Conservation (phyloP, 2,329 filamentous ascomycete genomes). For the Aureobasidium melanogenum region DNA sequence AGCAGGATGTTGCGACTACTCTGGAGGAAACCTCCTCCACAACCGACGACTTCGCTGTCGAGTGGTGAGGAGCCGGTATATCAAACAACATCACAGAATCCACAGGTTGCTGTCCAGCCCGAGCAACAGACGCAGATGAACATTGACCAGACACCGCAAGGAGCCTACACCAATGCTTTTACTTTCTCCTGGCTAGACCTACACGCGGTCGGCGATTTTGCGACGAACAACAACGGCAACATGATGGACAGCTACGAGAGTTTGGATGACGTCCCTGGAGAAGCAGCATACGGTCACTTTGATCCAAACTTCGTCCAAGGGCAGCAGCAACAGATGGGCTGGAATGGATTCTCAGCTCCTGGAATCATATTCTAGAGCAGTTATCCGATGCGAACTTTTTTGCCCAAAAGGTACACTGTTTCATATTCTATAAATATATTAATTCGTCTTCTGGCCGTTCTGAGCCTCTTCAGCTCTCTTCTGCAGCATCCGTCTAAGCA, state of each 20-base stretch:
- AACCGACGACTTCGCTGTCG: not conserved
- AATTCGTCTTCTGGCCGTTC: not conserved
- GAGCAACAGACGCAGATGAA: slow-evolving; percentile 26
- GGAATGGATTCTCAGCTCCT: slow-evolving; percentile 19
- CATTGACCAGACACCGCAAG: slow-evolving; percentile 20
- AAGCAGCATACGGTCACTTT: slow-evolving; percentile 21
- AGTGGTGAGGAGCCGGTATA: slow-evolving; percentile 13
- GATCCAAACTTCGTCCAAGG: slow-evolving; percentile 21
- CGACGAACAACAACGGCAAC: slow-evolving; percentile 23
- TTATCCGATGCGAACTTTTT: not conserved
- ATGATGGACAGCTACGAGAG: slow-evolving; percentile 22
- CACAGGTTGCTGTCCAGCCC: slow-evolving; percentile 17
- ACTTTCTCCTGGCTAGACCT: slow-evolving; percentile 56
- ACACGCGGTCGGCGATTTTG: slow-evolving; percentile 51
- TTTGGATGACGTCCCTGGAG: slow-evolving; percentile 22
- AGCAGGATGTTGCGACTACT: slow-evolving; percentile 51
- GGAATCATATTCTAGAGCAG: slow-evolving; percentile 21
- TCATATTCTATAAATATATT: not conserved
- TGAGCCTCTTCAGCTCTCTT: not conserved
- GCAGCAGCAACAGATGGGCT: slow-evolving; percentile 17
- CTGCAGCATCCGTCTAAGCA: slow-evolving; percentile 34
- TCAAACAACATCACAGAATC: not conserved
- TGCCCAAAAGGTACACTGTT: not conserved
- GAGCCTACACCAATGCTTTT: slow-evolving; percentile 37
- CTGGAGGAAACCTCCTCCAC: slow-evolving; percentile 39